Percentiles rank a stretch among this genome's conserved stretches.
These are phyloP conservation scores for Rhododendron vialii DNA, from an alignment of 148 eudicot genomes.

Conservation along the genomic window DNA sequence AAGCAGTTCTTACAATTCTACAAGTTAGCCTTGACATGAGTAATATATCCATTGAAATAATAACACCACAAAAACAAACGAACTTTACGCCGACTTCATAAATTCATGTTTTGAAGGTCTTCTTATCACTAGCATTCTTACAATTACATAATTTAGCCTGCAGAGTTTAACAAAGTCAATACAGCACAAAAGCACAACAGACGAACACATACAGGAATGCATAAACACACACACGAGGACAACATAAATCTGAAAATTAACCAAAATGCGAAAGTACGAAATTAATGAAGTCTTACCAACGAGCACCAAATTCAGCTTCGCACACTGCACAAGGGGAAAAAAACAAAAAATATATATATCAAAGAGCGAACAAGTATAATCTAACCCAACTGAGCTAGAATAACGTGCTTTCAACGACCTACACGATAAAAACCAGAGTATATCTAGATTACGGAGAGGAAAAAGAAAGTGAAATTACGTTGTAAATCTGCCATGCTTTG, in stretches of 20 bases:
- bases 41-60: neutral
- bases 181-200: neutral
- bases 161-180: neutral
- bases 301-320: conserved; percentile 87
- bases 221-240: neutral
- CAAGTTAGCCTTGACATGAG: neutral
- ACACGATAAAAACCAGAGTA: neutral
- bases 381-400: neutral
- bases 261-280: neutral
- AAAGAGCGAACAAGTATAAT: neutral
- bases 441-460: neutral
- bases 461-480: conserved; percentile 31
- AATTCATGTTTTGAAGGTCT: neutral
- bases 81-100: neutral
- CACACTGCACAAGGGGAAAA: conserved; percentile 61
- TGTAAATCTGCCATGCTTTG: conserved; percentile 93
- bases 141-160: neutral
- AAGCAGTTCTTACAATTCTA: neutral
- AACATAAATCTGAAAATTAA: neutral
- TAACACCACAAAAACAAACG: neutral
- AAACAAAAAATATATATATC: neutral
- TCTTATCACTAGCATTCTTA: neutral
- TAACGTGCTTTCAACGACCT: neutral
- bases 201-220: neutral
- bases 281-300: conserved; percentile 58